Base-by-base conservation (phyloP, 768 basidiomycete genomes). In the Pisolithus microcarpus region DNA sequence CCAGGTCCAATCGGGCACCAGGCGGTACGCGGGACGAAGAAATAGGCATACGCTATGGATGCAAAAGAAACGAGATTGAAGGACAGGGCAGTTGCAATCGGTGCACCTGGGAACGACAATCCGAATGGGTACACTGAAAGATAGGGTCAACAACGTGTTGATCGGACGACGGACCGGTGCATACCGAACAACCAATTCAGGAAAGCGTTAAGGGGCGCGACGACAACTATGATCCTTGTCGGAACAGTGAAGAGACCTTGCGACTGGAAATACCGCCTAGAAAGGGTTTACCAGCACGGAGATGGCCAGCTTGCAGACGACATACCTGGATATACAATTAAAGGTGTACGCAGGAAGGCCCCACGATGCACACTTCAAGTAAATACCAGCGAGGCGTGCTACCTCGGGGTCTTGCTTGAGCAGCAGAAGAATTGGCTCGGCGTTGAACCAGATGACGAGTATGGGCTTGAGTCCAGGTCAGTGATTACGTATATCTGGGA, bases 61-160 rank as follows among this genome's bases (percentile, higher is more conserved):
- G 77, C 62, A 40, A 79, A 48, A 0, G 82, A 73, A 39, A 92
- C 84, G n/a, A 95, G 73, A 64, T 94, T 95, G 70, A 93, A 90
- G 13, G 87, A 88, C 43, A 94, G 75, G 0, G 87, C 83, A 2
- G 92, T 92, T 1, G 94, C 87, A 18, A 97, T 74, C 0, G 95
- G 95, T 4, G 93, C 95, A 13, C 95, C 95, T 47, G 88, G 81
- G 68, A 90, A 99, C 1, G 94, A 94, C 3, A 97, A 72, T 13
- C 87, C 75, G 50, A 96, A 70, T 4, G 80, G 72, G 34, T 78
- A 61, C 1, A 68, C 66, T 68, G 38, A 0, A 24, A 26, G 18
- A 37, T 24, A n/a, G 18, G 47, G n/a, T 59, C 45, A 55, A 18
- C n/a, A 30, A 8, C 26, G 26, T 39, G 31, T 39, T 16, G 24